Evolutionary conservation across 768 basidiomycete genomes (phyloP).

Genomic region (Rhodotorula taiwanensis): DNA sequence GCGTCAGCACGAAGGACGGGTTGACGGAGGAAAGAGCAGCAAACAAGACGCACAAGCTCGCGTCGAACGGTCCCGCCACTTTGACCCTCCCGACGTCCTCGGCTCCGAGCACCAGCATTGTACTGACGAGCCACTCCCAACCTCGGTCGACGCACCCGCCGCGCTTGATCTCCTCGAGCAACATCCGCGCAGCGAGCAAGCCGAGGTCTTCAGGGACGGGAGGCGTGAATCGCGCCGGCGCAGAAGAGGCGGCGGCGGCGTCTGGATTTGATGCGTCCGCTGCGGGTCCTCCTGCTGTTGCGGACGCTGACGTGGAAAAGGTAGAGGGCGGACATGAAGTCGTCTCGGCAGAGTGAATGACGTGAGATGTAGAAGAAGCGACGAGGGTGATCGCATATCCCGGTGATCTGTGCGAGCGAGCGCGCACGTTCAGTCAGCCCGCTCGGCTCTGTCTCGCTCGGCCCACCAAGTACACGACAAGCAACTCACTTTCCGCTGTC

Average conservation of each 20-base stretch:
- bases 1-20: no score
- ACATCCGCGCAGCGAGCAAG: constrained; percentile 64
- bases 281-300: no score
- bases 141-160: constrained; percentile 88
- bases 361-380: constrained; percentile 85
- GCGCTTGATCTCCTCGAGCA: constrained; percentile 67
- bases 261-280: no score
- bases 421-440: background rate
- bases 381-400: constrained; percentile 87
- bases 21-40: background rate
- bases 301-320: background rate
- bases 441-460: no score
- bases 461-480: no score
- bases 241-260: background rate
- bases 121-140: constrained; percentile 75
- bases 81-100: constrained; percentile 89
- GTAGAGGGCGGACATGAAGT: constrained; percentile 62
- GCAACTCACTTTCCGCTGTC: constrained; percentile 93
- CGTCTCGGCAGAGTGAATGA: constrained; percentile 78
- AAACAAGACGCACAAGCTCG: constrained; percentile 38
- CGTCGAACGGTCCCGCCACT: constrained; percentile 56
- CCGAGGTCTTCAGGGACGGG: constrained; percentile 90
- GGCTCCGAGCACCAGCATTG: constrained; percentile 92
- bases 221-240: constrained; percentile 5
- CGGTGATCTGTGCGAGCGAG: constrained; percentile 61